A percentile compares a stretch with the other conserved stretches of the same genome.
Conservation (phyloP, 306 rosid species). For the Sicyos baderoa region DNA sequence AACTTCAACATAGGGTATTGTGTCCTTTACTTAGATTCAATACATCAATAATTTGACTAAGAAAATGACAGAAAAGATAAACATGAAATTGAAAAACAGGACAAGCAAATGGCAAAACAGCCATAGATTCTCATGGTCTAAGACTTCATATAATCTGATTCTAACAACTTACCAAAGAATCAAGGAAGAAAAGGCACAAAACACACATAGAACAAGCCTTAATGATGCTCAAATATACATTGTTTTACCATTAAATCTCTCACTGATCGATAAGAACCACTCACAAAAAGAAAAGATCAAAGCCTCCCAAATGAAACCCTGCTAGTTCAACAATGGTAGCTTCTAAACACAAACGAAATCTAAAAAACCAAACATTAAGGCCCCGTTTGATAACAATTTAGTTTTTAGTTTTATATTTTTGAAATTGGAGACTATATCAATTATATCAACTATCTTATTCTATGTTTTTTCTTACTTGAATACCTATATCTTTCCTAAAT, state of each 20-base stretch:
- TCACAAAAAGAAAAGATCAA: slow-evolving; percentile 26
- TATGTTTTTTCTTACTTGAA: no score
- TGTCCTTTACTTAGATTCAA: not conserved
- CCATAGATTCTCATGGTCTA: not conserved
- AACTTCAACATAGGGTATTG: slow-evolving; percentile 3
- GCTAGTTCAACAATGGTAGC: slow-evolving; percentile 24
- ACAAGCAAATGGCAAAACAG: not conserved
- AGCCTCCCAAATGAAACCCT: slow-evolving; percentile 18
- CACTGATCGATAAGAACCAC: slow-evolving; percentile 27
- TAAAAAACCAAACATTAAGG: not conserved
- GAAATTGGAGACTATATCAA: no score
- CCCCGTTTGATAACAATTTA: no score
- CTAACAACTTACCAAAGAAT: not conserved
- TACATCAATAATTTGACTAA: not conserved
- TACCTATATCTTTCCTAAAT: no score
- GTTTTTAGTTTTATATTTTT: no score
- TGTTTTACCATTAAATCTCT: slow-evolving; percentile 17
- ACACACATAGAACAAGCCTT: slow-evolving; percentile 1
- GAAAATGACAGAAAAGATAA: not conserved
- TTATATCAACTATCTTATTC: no score
- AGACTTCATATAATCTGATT: not conserved
- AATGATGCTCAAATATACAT: slow-evolving; percentile 5
- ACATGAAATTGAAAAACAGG: slow-evolving; percentile 5
- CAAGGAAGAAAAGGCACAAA: not conserved
- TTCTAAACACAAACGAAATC: slow-evolving; percentile 15